Percentiles rank a stretch among this genome's conserved stretches.
These are phyloP conservation scores for Diaporthe vexans DNA, from an alignment of 2,329 filamentous ascomycete species.

Conservation along the genomic window DNA sequence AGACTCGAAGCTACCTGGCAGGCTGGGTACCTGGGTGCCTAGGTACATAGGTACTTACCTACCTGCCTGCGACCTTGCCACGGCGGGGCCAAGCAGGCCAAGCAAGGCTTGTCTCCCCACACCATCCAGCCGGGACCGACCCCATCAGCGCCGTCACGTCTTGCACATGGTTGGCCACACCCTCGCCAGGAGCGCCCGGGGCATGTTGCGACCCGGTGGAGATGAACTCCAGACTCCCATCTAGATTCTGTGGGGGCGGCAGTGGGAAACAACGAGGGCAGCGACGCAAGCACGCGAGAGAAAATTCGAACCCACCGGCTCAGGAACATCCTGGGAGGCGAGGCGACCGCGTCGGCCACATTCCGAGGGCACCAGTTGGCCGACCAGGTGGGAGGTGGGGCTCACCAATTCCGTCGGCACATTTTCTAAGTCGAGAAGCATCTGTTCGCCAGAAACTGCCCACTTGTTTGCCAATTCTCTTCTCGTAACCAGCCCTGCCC, in stretches of 20 bases:
- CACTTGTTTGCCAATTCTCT: slow-evolving; percentile 15
- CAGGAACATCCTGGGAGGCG: slow-evolving; percentile 19
- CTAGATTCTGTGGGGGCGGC: slow-evolving; percentile 29
- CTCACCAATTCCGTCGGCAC: slow-evolving; percentile 24
- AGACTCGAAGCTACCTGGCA: no score
- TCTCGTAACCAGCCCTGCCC: slow-evolving; percentile 21
- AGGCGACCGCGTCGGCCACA: slow-evolving; percentile 11
- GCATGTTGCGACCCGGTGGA: slow-evolving; percentile 32
- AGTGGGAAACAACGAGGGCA: neutral
- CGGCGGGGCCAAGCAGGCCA: slow-evolving; percentile 24
- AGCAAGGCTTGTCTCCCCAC: slow-evolving; percentile 34
- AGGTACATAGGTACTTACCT: no score
- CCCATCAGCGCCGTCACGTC: slow-evolving; percentile 7
- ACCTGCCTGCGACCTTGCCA: slow-evolving; percentile 28
- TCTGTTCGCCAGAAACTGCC: neutral
- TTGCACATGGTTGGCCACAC: slow-evolving; percentile 27
- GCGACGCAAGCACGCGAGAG: neutral
- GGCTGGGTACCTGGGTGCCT: no score
- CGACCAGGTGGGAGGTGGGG: slow-evolving; percentile 5
- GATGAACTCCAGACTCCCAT: slow-evolving; percentile 10
- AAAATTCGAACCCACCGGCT: slow-evolving; percentile 21
- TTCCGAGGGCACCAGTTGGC: slow-evolving; percentile 22
- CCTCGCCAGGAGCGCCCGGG: slow-evolving; percentile 3
- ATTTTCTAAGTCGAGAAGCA: slow-evolving; percentile 4
- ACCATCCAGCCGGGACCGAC: slow-evolving; percentile 18